Percentiles rank a stretch among this genome's conserved stretches.
Conservation (phyloP, 2,329 filamentous ascomycete species). For the Trichophyton mentagrophytes region DNA sequence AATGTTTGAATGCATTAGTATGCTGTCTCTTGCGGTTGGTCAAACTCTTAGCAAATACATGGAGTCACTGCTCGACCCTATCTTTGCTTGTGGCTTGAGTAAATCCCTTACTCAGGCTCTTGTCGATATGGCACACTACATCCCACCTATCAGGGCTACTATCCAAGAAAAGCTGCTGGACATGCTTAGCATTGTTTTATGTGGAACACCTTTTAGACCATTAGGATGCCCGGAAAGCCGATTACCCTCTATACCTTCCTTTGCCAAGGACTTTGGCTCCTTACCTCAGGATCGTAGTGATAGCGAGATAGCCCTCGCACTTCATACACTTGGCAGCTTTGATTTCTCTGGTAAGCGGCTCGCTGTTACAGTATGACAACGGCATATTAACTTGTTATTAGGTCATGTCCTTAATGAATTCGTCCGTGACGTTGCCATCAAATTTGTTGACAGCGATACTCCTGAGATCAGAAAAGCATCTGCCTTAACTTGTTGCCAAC, state of each 20-base stretch:
- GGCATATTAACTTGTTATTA: constrained; percentile 12
- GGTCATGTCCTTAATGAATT: constrained; percentile 95
- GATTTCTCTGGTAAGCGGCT: constrained; percentile 56
- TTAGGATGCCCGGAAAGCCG: constrained; percentile 82
- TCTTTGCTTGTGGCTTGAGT: constrained; percentile 91
- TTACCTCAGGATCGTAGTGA: constrained; percentile 68
- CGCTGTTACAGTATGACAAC: not conserved
- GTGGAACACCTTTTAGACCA: constrained; percentile 81
- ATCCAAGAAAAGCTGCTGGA: constrained; percentile 92
- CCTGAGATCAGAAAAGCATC: constrained; percentile 86
- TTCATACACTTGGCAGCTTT: constrained; percentile 94
- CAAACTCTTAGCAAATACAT: constrained; percentile 98
- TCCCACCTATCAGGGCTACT: constrained; percentile 79
- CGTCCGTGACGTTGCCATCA: constrained; percentile 92
- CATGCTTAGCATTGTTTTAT: constrained; percentile 87
- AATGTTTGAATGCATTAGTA: constrained; percentile 95
- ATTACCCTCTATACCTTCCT: constrained; percentile 67
- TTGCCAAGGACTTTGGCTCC: constrained; percentile 76
- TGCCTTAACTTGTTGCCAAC: constrained; percentile 90
- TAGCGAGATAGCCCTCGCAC: constrained; percentile 77
- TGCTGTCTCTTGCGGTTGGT: constrained; percentile 85
- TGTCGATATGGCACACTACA: constrained; percentile 98
- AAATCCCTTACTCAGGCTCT: constrained; percentile 88
- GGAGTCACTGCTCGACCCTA: constrained; percentile 85
- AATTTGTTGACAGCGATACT: constrained; percentile 94